Evolutionary conservation across 352 stramenopile genomes (phyloP), one percentile per base, ranked within the genome.

Genomic region (Phytophthora macrochlamydospora): DNA sequence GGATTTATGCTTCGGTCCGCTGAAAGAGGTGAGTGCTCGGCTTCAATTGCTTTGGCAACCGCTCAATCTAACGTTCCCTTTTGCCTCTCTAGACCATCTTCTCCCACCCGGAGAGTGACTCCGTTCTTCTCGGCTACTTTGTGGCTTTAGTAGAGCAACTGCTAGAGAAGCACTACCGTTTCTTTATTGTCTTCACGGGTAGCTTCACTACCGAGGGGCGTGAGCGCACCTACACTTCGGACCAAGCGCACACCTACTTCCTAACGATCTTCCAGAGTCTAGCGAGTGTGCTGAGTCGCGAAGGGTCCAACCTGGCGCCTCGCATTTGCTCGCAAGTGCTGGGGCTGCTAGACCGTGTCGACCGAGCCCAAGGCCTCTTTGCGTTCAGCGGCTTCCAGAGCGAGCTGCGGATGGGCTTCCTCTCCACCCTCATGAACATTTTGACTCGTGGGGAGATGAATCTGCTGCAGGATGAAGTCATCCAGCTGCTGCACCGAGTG

Each of bases 361-460:
- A 94, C 69, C 79, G 83, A 33, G 67, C 81, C 1, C 86, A 94
- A 7, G 76, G 68, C 2, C 50, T 92, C 18, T 92, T 94, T 57
- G 63, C 78, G 1, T 94, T 94, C 62, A 62, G 65, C 13, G 86
- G 82, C n/a, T 94, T 94, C 62, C 76, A 86, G 53, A 81, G 44
- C 28, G 84, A 94, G 52, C 64, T 94, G 43, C 84, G 84, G 3
- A 81, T 93, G 75, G 84, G 81, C 7, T 92, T 92, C 45, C 70
- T 94, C 29, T 84, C 81, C 8, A 94, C 86, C 5, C 63, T 94
- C 18, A 86, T 94, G 80, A 90, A 87, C 37, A 76, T 94, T 45
- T 55, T 94, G 42, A 92, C 81, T 1, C 83, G 81, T 58, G 86
- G 86, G 28, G 84, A 92, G 59, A 84, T 94, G 81, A 92, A 91